Percentiles rank a stretch among this genome's conserved stretches.
phyloP scores from a whole-genome alignment of 2,329 filamentous ascomycete species.

The Calonectria pseudoreteaudii region DNA sequence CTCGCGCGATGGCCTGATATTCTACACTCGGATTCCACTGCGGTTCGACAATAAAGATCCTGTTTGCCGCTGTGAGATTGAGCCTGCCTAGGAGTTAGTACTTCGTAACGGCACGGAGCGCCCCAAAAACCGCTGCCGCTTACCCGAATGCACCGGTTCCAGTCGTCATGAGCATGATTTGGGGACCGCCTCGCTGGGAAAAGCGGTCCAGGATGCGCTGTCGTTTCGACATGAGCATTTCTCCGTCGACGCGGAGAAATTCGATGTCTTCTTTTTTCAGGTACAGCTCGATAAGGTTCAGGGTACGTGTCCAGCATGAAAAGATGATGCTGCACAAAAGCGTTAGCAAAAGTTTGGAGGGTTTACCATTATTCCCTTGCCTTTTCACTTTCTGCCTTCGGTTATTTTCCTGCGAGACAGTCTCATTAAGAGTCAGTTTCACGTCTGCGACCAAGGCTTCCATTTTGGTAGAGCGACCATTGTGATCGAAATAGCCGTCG shows the following conservation, averaged over 20 bases:
- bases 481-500: slow-evolving; percentile 40
- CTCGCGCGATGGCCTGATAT: slow-evolving; percentile 62
- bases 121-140: not conserved
- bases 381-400: not conserved
- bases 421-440: slow-evolving; percentile 18
- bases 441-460: slow-evolving; percentile 46
- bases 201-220: slow-evolving; percentile 55
- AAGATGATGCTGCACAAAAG: slow-evolving; percentile 54
- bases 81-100: slow-evolving; percentile 43
- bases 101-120: fast-evolving
- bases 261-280: slow-evolving; percentile 43
- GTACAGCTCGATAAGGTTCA: slow-evolving; percentile 50
- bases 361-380: not conserved
- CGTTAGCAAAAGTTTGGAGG: not conserved
- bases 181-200: slow-evolving; percentile 31
- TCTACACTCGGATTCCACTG: slow-evolving; percentile 68
- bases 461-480: slow-evolving; percentile 50
- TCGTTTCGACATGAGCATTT: slow-evolving; percentile 49
- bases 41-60: slow-evolving; percentile 63
- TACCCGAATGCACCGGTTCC: slow-evolving; percentile 65
- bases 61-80: slow-evolving; percentile 61
- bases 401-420: not conserved
- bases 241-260: slow-evolving; percentile 58
- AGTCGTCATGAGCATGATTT: slow-evolving; percentile 64
- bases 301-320: slow-evolving; percentile 58